Base-by-base conservation (phyloP, 164 flowering plant species). In the Macadamia tetraphylla region DNA sequence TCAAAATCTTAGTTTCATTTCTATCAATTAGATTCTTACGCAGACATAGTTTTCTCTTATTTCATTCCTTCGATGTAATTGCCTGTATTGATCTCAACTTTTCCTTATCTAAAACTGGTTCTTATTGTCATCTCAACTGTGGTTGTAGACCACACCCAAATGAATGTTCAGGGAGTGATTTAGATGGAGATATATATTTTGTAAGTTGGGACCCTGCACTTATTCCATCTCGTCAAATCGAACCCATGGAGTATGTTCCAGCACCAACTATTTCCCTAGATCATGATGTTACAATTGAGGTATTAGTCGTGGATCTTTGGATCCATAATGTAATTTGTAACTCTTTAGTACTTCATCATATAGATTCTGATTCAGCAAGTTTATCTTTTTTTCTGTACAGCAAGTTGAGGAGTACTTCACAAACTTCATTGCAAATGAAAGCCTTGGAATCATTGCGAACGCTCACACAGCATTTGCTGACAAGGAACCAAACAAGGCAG, bases 151-250 rank as follows among this genome's bases (percentile, higher is more conserved):
- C 98, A 29, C 98, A 94, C 71, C 90, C 98, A 43, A 91, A 94
- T 74, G 98, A 94, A 76, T 94, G 98, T 66, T 94, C 98, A 0
- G 97, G 97, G 46, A 91, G 98, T 75, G 98, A 93, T 84, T 76
- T 91, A 76, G 97, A 91, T 78, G 96, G 97, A 23, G 98, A 90
- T 70, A 73, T 87, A 63, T 92, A 88, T 76, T 89, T 92, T 71
- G 93, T 90, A 31, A 75, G 88, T 71, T 90, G 97, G 98, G 98
- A 93, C 51, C 67, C 59, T 30, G 85, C 83, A 29, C 76, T 93
- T 60, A 82, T 92, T 75, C 98, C 98, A 57, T 84, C 84, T n/a
- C 73, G n/a, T 14, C 85, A 82, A 74, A 43, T 64, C 14, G 7
- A 46, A 31, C 95, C 96, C 18, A 90, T 93, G 97, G 93, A 89